Evolutionary conservation across 2,329 filamentous ascomycete genomes (phyloP).

Genomic region (Aureobasidium leucospermi): DNA sequence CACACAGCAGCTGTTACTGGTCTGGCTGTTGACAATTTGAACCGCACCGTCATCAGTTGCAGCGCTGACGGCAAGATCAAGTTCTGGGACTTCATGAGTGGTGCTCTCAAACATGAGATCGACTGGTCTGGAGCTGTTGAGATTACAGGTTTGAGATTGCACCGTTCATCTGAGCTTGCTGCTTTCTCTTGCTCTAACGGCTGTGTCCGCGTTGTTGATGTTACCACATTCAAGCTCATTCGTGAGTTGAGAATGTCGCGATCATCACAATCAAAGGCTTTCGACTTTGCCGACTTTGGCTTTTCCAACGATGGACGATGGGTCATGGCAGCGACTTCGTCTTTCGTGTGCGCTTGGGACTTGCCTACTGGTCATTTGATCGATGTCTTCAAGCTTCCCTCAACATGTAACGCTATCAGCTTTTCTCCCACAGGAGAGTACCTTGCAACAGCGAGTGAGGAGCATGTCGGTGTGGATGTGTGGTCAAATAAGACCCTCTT

Average conservation of each 20-base stretch:
- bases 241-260: conserved; percentile 81
- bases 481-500: conserved; percentile 95
- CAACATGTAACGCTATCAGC: conserved; percentile 72
- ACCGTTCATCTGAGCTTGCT: conserved; percentile 73
- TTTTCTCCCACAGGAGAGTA: conserved; percentile 91
- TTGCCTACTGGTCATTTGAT: conserved; percentile 91
- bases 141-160: conserved; percentile 71
- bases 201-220: conserved; percentile 80
- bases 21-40: conserved; percentile 80
- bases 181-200: conserved; percentile 85
- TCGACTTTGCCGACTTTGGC: conserved; percentile 29
- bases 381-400: conserved; percentile 76
- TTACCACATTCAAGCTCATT: conserved; percentile 82
- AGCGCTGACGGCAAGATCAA: conserved; percentile 87
- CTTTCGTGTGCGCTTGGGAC: conserved; percentile 84
- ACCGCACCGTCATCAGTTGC: conserved; percentile 77
- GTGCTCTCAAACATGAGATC: conserved; percentile 69
- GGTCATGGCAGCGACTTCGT: conserved; percentile 81
- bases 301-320: conserved; percentile 93
- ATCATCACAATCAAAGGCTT: conserved; percentile 19
- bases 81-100: conserved; percentile 94
- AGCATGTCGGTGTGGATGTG: conserved; percentile 78
- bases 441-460: conserved; percentile 79
- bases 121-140: conserved; percentile 74
- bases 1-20: conserved; percentile 81